Evolutionary conservation across 192 early-diverging fungal genomes (phyloP).

Genomic region (Phycomyces nitens): DNA sequence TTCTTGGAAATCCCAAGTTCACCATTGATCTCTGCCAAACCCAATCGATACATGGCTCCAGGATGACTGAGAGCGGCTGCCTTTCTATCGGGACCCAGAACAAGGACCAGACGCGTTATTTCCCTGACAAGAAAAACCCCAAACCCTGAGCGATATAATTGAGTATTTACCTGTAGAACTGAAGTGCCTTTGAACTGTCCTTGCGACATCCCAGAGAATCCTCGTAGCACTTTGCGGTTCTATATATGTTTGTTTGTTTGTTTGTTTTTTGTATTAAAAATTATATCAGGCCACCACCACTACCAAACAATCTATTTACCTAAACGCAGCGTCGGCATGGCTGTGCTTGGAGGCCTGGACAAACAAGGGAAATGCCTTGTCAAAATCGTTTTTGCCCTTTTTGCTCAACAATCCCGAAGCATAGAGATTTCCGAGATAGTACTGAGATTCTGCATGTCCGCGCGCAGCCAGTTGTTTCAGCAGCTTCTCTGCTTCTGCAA

Average conservation of each 20-base stretch:
- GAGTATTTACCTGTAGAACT: constrained; percentile 62
- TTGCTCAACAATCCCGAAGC: constrained; percentile 61
- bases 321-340: constrained; percentile 63
- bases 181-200: constrained; percentile 55
- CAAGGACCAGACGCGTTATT: constrained; percentile 4
- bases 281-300: too few relatives aligned
- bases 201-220: constrained; percentile 60
- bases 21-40: constrained; percentile 57
- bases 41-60: constrained; percentile 63
- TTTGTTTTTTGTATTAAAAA: too few relatives aligned
- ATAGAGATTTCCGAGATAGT: constrained; percentile 65
- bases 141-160: neutral
- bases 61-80: constrained; percentile 65
- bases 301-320: constrained; percentile 35
- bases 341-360: constrained; percentile 66
- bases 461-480: constrained; percentile 54
- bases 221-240: constrained; percentile 62
- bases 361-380: constrained; percentile 67
- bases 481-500: constrained; percentile 67
- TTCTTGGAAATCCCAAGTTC: constrained; percentile 54
- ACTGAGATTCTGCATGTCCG: constrained; percentile 68
- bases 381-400: constrained; percentile 62
- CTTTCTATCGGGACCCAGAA: constrained; percentile 41
- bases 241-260: too few relatives aligned
- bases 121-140: neutral